Percentiles rank a stretch among this genome's conserved stretches.
These are phyloP conservation scores for Blastobotrys ciferrii DNA, from an alignment of 1,139 yeast genomes.

Conservation along the genomic window DNA sequence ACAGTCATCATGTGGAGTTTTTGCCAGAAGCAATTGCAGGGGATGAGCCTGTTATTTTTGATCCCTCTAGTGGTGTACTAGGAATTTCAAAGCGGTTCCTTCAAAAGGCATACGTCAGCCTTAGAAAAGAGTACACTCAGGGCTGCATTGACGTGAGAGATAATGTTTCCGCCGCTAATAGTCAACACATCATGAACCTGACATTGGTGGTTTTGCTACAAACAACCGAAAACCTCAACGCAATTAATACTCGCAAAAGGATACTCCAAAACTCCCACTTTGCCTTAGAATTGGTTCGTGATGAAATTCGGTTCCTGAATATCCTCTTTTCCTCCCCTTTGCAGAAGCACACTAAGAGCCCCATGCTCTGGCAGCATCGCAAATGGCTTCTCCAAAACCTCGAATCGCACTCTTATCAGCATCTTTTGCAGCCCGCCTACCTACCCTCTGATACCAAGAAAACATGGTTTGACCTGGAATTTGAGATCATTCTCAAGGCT, in stretches of 20 bases:
- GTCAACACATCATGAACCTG: background rate
- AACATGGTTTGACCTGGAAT: constrained; percentile 23
- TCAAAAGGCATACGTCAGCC: constrained; percentile 18
- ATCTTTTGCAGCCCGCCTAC: background rate
- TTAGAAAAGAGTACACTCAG: constrained; percentile 17
- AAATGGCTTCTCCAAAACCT: constrained; percentile 28
- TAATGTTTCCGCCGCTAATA: background rate
- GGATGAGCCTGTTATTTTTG: constrained; percentile 21
- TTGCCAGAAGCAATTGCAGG: constrained; percentile 16
- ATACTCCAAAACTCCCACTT: constrained; percentile 8
- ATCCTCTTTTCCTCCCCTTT: constrained; percentile 36
- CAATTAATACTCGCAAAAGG: constrained; percentile 35
- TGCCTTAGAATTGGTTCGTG: constrained; percentile 11
- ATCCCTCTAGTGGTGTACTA: constrained; percentile 23
- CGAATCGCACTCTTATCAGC: background rate
- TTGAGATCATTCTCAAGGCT: constrained; percentile 36
- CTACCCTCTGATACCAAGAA: background rate
- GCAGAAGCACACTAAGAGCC: constrained; percentile 39
- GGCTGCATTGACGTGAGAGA: background rate
- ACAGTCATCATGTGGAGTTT: constrained; percentile 21
- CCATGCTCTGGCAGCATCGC: constrained; percentile 41
- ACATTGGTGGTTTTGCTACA: constrained; percentile 7
- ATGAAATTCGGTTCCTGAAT: constrained; percentile 33
- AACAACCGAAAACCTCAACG: constrained; percentile 37
- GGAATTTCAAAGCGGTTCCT: constrained; percentile 32